Evolutionary conservation across 2,329 filamentous ascomycete species (phyloP).

Genomic region (Penicillium freii): DNA sequence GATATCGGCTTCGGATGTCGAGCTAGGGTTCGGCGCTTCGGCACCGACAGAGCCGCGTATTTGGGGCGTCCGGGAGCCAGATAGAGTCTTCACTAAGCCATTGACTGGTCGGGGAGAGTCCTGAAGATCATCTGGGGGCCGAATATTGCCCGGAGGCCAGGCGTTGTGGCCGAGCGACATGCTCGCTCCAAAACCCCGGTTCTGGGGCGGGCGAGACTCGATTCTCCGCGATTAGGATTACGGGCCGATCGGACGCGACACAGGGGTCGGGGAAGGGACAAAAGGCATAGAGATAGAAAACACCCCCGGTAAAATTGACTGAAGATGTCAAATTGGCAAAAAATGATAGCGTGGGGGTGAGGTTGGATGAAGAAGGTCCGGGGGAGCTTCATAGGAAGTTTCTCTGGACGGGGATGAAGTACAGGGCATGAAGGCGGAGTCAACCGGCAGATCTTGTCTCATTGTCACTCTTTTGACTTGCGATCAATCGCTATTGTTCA

Average conservation of each 20-base stretch:
- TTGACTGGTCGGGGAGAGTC: slow-evolving; percentile 41
- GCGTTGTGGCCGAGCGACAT: slow-evolving; percentile 68
- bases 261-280: slow-evolving; percentile 25
- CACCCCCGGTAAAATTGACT: slow-evolving; percentile 19
- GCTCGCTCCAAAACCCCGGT: slow-evolving; percentile 49
- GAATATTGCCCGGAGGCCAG: slow-evolving; percentile 63
- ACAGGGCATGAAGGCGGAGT: slow-evolving; percentile 35
- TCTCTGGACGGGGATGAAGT: slow-evolving; percentile 43
- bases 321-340: slow-evolving; percentile 31
- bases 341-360: slow-evolving; percentile 34
- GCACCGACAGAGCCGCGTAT: slow-evolving; percentile 45
- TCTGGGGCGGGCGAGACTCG: slow-evolving; percentile 46
- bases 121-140: slow-evolving; percentile 60
- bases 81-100: slow-evolving; percentile 44
- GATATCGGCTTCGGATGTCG: slow-evolving; percentile 53
- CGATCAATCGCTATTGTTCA: slow-evolving; percentile 1
- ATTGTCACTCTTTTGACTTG: slow-evolving; percentile 26
- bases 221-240: slow-evolving; percentile 46
- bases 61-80: slow-evolving; percentile 46
- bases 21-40: slow-evolving; percentile 48
- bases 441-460: slow-evolving; percentile 28
- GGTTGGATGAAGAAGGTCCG: slow-evolving; percentile 40
- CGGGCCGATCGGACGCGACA: slow-evolving; percentile 32
- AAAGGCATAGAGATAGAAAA: slow-evolving; percentile 35
- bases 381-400: slow-evolving; percentile 37